Percentiles rank a stretch among this genome's conserved stretches.
These are phyloP conservation scores for Sclerotinia sclerotiorum DNA, from an alignment of 2,329 filamentous ascomycete genomes.

Conservation along the genomic window DNA sequence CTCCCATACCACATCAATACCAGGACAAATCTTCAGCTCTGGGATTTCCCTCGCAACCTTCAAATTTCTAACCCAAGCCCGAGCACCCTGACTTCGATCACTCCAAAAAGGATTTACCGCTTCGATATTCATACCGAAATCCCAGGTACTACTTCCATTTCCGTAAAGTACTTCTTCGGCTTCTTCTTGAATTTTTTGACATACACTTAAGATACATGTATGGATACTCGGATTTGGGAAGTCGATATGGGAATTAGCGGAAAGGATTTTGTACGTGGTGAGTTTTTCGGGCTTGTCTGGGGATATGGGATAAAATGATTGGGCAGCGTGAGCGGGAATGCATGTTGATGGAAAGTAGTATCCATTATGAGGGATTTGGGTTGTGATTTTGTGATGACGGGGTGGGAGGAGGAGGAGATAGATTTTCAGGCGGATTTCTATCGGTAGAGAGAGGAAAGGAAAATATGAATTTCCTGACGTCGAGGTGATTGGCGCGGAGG, in stretches of 20 bases:
- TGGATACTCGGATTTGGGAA: slow-evolving; percentile 27
- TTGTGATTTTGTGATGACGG: slow-evolving; percentile 35
- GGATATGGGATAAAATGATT: slow-evolving; percentile 32
- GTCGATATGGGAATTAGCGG: slow-evolving; percentile 28
- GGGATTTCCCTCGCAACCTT: slow-evolving; percentile 33
- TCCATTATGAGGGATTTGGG: slow-evolving; percentile 35
- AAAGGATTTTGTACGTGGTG: slow-evolving; percentile 37
- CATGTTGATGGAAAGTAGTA: slow-evolving; percentile 32
- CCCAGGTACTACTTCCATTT: slow-evolving; percentile 26
- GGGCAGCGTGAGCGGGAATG: slow-evolving; percentile 25
- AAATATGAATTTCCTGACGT: slow-evolving; percentile 22
- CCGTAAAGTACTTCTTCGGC: slow-evolving; percentile 35
- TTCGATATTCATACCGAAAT: slow-evolving; percentile 34
- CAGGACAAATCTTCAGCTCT: background rate
- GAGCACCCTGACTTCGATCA: slow-evolving; percentile 29
- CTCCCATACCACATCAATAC: slow-evolving; percentile 29
- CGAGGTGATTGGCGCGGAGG: background rate
- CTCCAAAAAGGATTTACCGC: slow-evolving; percentile 32
- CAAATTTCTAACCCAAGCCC: slow-evolving; percentile 28
- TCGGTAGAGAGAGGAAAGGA: slow-evolving; percentile 34
- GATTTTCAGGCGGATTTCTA: slow-evolving; percentile 38
- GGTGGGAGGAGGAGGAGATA: slow-evolving; percentile 35
- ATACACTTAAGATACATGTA: slow-evolving; percentile 28
- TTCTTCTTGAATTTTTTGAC: slow-evolving; percentile 30
- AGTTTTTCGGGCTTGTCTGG: slow-evolving; percentile 24